These are phyloP conservation scores for Aspergillus sclerotiicarbonarius DNA, from an alignment of 495 filamentous ascomycete genomes.

Conservation along the genomic window DNA sequence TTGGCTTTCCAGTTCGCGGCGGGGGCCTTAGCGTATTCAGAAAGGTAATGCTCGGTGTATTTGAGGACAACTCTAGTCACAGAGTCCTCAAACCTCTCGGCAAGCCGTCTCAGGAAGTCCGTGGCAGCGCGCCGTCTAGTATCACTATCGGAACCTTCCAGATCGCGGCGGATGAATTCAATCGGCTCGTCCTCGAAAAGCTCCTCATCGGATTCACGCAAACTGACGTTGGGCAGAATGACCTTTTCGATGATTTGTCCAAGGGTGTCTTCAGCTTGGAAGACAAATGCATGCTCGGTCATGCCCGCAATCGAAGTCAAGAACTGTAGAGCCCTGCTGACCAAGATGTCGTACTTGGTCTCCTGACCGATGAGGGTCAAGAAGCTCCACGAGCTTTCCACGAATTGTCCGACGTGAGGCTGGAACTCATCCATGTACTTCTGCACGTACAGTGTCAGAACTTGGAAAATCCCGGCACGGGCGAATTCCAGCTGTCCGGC, in stretches of 20 bases:
- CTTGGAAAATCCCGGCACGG: conserved; percentile 90
- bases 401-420: conserved; percentile 72
- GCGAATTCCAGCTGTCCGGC: conserved; percentile 77
- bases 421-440: conserved; percentile 95
- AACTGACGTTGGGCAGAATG: conserved; percentile 83
- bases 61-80: conserved; percentile 78
- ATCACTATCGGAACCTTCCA: conserved; percentile 95
- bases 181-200: conserved; percentile 98
- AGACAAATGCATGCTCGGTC: conserved; percentile 71
- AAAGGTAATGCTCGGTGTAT: conserved; percentile 78
- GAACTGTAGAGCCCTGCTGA: conserved; percentile 91
- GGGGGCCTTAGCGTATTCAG: conserved; percentile 65
- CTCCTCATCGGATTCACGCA: conserved; percentile 91
- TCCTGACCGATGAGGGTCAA: conserved; percentile 81
- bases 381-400: conserved; percentile 84
- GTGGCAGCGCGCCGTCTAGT: conserved; percentile 89
- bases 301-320: conserved; percentile 83
- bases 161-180: conserved; percentile 92
- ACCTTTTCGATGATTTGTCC: conserved; percentile 90
- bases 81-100: conserved; percentile 78
- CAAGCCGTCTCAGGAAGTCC: conserved; percentile 83
- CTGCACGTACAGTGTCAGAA: conserved; percentile 77
- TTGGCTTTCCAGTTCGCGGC: conserved; percentile 89
- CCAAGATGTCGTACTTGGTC: conserved; percentile 92
- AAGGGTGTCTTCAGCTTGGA: conserved; percentile 75